Conservation (phyloP, 306 rosid genomes). For the Hippophae rhamnoides region DNA sequence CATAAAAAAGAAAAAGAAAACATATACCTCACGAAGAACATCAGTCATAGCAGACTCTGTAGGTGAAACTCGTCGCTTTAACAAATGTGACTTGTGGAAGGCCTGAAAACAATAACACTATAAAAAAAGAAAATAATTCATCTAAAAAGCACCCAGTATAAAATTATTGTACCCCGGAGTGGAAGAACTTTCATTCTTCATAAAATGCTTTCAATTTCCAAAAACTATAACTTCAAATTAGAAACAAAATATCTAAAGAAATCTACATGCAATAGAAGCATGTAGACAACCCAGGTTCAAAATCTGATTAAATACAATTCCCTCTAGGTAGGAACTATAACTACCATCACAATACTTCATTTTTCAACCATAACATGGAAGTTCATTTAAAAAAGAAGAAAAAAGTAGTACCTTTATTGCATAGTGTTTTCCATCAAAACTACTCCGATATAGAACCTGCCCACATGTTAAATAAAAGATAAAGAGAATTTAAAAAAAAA, state of each 20-base stretch:
- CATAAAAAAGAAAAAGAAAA: background rate
- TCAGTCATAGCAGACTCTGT: conserved; percentile 98
- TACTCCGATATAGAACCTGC: conserved; percentile 75
- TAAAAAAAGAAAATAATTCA: background rate
- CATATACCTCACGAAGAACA: conserved; percentile 87
- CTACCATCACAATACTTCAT: no score
- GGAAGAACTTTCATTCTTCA: no score
- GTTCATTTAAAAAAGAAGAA: no score
- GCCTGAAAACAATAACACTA: conserved; percentile 44
- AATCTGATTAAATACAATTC: no score
- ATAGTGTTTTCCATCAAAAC: conserved; percentile 64
- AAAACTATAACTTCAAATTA: no score
- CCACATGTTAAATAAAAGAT: conserved; percentile 16
- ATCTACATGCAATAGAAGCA: no score
- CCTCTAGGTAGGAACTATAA: no score
- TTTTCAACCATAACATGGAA: no score
- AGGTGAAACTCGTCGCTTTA: conserved; percentile 91
- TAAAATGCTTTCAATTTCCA: no score
- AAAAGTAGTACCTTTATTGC: conserved; percentile 69
- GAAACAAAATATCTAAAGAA: no score
- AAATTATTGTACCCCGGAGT: no score
- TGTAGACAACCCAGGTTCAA: no score
- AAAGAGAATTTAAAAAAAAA: conserved; percentile 12
- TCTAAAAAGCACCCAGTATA: background rate
- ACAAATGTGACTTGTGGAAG: conserved; percentile 89